Base-by-base conservation (phyloP, 192 early-diverging fungal genomes). In the Physocladia obscura region DNA sequence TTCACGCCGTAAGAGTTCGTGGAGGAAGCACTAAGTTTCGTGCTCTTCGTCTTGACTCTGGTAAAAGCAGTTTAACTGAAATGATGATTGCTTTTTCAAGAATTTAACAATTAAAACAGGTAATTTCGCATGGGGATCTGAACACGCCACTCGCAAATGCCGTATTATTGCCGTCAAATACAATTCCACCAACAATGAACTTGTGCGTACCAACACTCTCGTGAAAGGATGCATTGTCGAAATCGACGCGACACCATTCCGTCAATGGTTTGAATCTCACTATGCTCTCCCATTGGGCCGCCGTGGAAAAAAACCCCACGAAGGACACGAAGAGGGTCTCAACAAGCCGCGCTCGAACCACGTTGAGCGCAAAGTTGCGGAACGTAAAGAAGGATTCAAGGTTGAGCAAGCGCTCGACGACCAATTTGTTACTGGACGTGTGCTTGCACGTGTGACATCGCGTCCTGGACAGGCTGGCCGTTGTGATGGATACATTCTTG, bases 161-260 rank as follows among this genome's bases (percentile, higher is more conserved):
- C 93, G 97, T 89, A 90, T 95, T 73, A 84, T 97, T 76, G 81
- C 84, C 57, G 97, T 98, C 74, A 91, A 92, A 68, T 98, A 98
- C 92, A 98, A 98, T 85, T 89, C 97, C 71, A 94, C 97, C 83
- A 98, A 98, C 93, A 98, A 98, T 91, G 97, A 98, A 87, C 88
- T 98, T 76, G 97, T 98, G 83, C 94, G 97, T 78, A 98, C 97
- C 84, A 95, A 95, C 90, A 98, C 97, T 57, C 86, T 98, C 44
- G 97, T 98, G 55, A 98, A 98, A 92, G 93, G 94, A 50, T 69
- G 71, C 72, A 92, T 98, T 69, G 89, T 98, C 67, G 94, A 98
- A 81, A 91, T 98, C 71, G 97, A 98, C 84, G 97, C 95, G 67
- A 93, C 94, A 67, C 97, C 97, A 60, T 98, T 98, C 94, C 91